Evolutionary conservation across 805 yeast genomes (phyloP).

Genomic region (Citeromyces nyonsensis): DNA sequence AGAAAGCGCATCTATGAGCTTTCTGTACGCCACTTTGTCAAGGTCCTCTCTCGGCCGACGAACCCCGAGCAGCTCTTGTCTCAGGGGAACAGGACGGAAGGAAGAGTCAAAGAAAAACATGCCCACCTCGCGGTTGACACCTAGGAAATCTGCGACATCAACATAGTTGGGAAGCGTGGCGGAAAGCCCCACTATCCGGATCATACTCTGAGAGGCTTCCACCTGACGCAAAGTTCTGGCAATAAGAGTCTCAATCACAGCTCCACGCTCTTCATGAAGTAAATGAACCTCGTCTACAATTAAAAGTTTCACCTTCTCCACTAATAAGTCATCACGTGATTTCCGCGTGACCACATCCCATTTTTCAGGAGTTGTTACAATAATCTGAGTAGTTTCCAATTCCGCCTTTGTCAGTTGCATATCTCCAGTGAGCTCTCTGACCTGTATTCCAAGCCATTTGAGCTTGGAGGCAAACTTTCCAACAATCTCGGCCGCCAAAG

Average conservation of each 20-base stretch:
- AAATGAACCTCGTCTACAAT: slow-evolving; percentile 95
- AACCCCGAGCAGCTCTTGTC: slow-evolving; percentile 79
- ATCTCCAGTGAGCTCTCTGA: slow-evolving; percentile 87
- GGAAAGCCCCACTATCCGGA: slow-evolving; percentile 83
- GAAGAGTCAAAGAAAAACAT: slow-evolving; percentile 90
- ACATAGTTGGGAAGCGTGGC: slow-evolving; percentile 86
- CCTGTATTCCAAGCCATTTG: slow-evolving; percentile 46
- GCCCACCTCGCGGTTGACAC: slow-evolving; percentile 81
- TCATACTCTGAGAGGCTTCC: slow-evolving; percentile 87
- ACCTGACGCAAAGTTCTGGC: slow-evolving; percentile 92
- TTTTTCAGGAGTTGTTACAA: slow-evolving; percentile 92
- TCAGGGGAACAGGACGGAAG: slow-evolving; percentile 86
- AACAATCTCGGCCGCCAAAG: slow-evolving; percentile 90
- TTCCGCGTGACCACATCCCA: slow-evolving; percentile 96
- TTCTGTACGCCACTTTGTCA: slow-evolving; percentile 67
- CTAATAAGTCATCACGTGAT: slow-evolving; percentile 69
- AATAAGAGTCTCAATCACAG: slow-evolving; percentile 89
- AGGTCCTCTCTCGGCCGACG: slow-evolving; percentile 67
- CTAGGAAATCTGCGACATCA: slow-evolving; percentile 90
- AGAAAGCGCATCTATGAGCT: slow-evolving; percentile 43
- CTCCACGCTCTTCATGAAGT: slow-evolving; percentile 94
- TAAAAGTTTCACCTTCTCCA: slow-evolving; percentile 68
- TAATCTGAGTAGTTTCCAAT: slow-evolving; percentile 60
- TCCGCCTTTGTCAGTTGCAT: slow-evolving; percentile 62
- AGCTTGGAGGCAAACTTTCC: slow-evolving; percentile 69